Conservation (phyloP, 352 stramenopile genomes). For the Aphanomyces astaci region DNA sequence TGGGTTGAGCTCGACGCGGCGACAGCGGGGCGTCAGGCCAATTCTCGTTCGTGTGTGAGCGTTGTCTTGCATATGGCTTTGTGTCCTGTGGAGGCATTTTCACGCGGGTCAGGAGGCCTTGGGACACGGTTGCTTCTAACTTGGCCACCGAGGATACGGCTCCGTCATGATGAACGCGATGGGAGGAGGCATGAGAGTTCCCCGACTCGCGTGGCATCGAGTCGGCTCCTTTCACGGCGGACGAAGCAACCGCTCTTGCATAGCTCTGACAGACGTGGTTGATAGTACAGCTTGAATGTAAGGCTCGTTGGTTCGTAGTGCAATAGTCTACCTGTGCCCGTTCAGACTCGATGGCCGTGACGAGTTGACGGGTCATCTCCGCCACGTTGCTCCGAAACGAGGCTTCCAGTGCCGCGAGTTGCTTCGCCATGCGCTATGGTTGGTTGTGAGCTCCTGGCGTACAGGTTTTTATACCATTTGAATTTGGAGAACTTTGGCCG, state of each 20-base stretch:
- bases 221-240: no score
- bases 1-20: not conserved
- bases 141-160: not conserved
- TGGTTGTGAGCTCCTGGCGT: not conserved
- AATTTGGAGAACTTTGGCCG: not conserved
- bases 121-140: not conserved
- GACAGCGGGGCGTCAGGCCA: slow-evolving; percentile 16
- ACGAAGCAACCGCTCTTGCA: no score
- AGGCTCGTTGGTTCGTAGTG: no score
- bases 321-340: not conserved
- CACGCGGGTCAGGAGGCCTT: not conserved
- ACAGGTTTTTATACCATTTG: not conserved
- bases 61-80: not conserved
- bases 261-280: no score
- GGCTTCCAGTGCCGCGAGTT: not conserved
- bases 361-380: not conserved
- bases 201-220: not conserved
- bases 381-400: not conserved
- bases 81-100: not conserved
- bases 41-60: no score
- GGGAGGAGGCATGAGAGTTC: no score
- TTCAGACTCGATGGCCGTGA: not conserved
- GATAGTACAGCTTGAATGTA: no score
- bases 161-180: no score
- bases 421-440: not conserved